Evolutionary conservation across 164 flowering plant genomes (phyloP).

Genomic region (Malania oleifera): DNA sequence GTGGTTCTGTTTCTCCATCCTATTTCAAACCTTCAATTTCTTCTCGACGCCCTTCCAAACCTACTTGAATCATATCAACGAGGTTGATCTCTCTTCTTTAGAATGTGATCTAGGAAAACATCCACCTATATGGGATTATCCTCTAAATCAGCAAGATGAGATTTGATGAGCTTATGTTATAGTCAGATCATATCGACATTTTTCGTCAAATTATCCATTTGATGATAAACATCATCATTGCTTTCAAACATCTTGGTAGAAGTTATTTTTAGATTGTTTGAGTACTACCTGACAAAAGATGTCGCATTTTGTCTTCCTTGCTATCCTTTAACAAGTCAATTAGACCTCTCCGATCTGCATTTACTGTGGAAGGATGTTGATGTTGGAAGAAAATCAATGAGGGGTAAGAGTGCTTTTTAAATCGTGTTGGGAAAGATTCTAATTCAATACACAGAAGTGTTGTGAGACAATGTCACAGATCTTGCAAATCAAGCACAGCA

Average conservation of each 20-base stretch:
- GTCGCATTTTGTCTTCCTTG: conserved; percentile 8
- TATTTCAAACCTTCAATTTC: too few relatives aligned
- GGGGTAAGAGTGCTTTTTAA: conserved; percentile 1
- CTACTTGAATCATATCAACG: too few relatives aligned
- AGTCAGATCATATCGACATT: not conserved
- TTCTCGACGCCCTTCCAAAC: too few relatives aligned
- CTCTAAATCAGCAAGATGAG: not conserved
- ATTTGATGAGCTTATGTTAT: conserved; percentile 2
- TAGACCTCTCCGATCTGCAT: not conserved
- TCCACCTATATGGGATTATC: conserved; percentile 3
- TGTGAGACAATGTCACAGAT: not conserved
- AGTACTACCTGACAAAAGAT: conserved; percentile 5
- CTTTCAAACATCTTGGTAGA: conserved; percentile 2
- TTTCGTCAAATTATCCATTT: not conserved
- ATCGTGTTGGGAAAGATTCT: conserved; percentile 6
- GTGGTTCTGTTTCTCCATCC: too few relatives aligned
- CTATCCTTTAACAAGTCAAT: too few relatives aligned
- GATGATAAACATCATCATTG: not conserved
- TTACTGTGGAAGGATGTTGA: not conserved
- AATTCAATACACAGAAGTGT: not conserved
- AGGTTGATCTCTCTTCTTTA: not conserved
- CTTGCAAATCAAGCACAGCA: not conserved
- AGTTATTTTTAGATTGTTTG: conserved; percentile 2
- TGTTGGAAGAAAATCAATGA: conserved; percentile 9
- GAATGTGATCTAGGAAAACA: not conserved